phyloP scores from a whole-genome alignment of 2,329 filamentous ascomycete species.

The Knufia petricola region DNA sequence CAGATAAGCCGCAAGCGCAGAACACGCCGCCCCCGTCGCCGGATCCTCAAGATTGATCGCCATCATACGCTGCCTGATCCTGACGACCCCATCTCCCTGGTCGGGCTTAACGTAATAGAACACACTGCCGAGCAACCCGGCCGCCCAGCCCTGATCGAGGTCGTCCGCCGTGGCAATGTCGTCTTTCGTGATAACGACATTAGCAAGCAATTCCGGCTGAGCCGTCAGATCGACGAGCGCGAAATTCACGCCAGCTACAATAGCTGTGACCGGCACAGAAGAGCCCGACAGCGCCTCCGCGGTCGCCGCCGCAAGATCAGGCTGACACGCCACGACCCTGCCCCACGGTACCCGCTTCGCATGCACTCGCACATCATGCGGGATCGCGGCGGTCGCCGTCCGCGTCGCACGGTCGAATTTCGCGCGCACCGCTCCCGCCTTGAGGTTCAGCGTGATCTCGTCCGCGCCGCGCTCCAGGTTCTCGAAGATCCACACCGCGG shows the following conservation, averaged over 20 bases:
- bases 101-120: conserved; percentile 23
- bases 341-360: background rate
- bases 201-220: conserved; percentile 47
- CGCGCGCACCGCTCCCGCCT: conserved; percentile 49
- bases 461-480: conserved; percentile 4
- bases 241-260: conserved; percentile 43
- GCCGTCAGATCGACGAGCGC: conserved; percentile 53
- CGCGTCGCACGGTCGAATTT: conserved; percentile 9
- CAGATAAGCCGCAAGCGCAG: conserved; percentile 44
- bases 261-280: conserved; percentile 26
- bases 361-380: conserved; percentile 31
- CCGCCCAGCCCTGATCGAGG: conserved; percentile 29
- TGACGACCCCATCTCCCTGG: background rate
- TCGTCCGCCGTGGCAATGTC: conserved; percentile 16
- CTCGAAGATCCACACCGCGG: conserved; percentile 39
- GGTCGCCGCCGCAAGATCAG: conserved; percentile 14
- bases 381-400: conserved; percentile 22
- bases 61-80: conserved; percentile 15
- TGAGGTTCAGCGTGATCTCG: conserved; percentile 32
- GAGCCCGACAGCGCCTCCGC: conserved; percentile 15
- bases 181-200: conserved; percentile 22
- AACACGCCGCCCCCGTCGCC: conserved; percentile 54
- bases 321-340: conserved; percentile 8
- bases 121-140: conserved; percentile 23
- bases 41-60: conserved; percentile 42